These are phyloP conservation scores for Samsoniella hepiali DNA, from an alignment of 2,329 filamentous ascomycete species.

Conservation along the genomic window DNA sequence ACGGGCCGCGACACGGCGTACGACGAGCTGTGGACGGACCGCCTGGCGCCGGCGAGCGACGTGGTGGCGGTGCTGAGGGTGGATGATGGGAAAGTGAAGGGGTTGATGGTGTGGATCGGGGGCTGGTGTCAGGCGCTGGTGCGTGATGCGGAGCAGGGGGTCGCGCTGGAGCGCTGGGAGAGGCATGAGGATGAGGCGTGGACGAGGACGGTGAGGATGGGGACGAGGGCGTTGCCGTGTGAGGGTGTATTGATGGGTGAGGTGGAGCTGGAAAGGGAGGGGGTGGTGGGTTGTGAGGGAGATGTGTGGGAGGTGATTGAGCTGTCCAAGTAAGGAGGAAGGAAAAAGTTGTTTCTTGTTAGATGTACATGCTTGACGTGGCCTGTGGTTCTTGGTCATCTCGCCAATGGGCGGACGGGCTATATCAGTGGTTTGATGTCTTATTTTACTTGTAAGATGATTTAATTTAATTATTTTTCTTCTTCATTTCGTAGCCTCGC, in stretches of 20 bases:
- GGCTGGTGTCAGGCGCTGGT: slow-evolving; percentile 55
- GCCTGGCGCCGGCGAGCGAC: slow-evolving; percentile 29
- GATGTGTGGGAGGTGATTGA: slow-evolving; percentile 36
- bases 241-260: slow-evolving; percentile 24
- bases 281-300: slow-evolving; percentile 25
- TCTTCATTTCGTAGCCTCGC: no score
- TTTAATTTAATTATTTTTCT: no score
- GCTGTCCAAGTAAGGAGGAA: background rate
- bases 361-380: no score
- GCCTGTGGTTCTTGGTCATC: background rate
- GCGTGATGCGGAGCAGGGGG: slow-evolving; percentile 36
- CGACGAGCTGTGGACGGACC: slow-evolving; percentile 64
- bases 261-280: slow-evolving; percentile 20
- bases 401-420: no score
- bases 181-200: slow-evolving; percentile 33
- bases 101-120: slow-evolving; percentile 53
- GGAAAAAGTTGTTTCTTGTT: background rate
- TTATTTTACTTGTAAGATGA: no score
- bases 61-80: slow-evolving; percentile 41
- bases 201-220: slow-evolving; percentile 36
- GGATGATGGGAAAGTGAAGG: slow-evolving; percentile 37
- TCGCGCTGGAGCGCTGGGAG: slow-evolving; percentile 55
- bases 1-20: slow-evolving; percentile 53
- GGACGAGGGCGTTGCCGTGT: slow-evolving; percentile 35
- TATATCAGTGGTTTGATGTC: no score